These are phyloP conservation scores for Cicer bijugum DNA, from an alignment of 306 rosid genomes.

Conservation along the genomic window DNA sequence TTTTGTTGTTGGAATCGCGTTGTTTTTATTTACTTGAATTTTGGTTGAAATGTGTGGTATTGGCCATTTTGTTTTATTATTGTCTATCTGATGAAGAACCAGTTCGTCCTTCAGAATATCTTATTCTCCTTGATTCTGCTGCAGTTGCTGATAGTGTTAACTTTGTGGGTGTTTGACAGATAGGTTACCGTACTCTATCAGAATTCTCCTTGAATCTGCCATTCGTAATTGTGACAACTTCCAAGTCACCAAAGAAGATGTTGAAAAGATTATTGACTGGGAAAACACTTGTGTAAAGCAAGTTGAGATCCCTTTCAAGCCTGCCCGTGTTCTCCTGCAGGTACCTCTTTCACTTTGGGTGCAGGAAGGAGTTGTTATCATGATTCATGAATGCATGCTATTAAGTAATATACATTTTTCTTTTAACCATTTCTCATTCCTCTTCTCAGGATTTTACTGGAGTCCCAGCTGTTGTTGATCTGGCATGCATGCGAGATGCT, in stretches of 20 bases:
- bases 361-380: neutral
- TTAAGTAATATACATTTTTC: conserved; percentile 2
- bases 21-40: neutral
- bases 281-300: conserved; percentile 74
- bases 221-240: conserved; percentile 94
- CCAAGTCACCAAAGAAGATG: conserved; percentile 92
- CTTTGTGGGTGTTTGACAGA: conserved; percentile 57
- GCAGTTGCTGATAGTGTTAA: conserved; percentile 22
- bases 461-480: conserved; percentile 97
- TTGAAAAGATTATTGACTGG: conserved; percentile 97
- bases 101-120: conserved; percentile 3
- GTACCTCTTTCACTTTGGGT: conserved; percentile 47
- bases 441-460: conserved; percentile 88
- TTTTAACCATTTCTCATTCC: conserved; percentile 16
- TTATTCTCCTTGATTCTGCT: conserved; percentile 12
- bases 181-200: conserved; percentile 85
- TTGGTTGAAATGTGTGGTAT: conserved; percentile 12
- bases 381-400: conserved; percentile 10
- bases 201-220: conserved; percentile 90
- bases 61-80: neutral
- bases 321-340: conserved; percentile 99
- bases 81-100: conserved; percentile 13
- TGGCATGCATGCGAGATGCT: conserved; percentile 99
- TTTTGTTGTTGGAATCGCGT: neutral
- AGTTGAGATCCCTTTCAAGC: conserved; percentile 99